Evolutionary conservation across 2,329 filamentous ascomycete genomes (phyloP), one percentile per base, ranked within the genome.

Genomic region (Dactylellina leptospora): DNA sequence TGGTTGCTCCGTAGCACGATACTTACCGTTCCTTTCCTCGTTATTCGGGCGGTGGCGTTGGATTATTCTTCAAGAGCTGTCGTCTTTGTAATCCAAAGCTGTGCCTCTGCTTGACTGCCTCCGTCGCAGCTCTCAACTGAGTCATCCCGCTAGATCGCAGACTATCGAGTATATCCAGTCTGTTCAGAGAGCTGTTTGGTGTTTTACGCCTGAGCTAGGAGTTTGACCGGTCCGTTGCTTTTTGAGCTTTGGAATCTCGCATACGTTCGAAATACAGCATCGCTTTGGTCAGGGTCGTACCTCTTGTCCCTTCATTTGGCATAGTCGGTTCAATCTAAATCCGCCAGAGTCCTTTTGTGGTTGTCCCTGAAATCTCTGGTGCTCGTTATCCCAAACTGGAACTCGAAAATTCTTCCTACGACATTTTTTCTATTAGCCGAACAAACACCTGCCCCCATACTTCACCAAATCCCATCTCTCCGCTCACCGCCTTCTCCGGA

Each of bases 361-460:
- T 59, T 47, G 62, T 45, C 62, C 62, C 62, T 68, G 62, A 68
- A 53, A 56, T 56, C 54, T 51, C 33, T 55, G 20, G 36, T 64
- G 38, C 55, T 48, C 44, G 38, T 72, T 72, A 72, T 63, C 59
- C 66, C 68, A 72, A 72, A 72, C 59, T 72, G 68, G 68, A 72
- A 72, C 59, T 63, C 68, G 59, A 72, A 72, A 72, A 64, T 55
- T 72, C 59, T 64, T 63, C 68, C 44, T 53, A 60, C 68, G 53
- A 69, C 23, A 45, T 64, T 64, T 63, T 71, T 71, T 54, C 54
- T 68, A 59, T 71, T 71, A 71, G 53, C 68, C 68, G 68, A 72
- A 27, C 40, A 60, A 56, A 40, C 45, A 64, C 68, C 53, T 64
- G 40, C 68, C 51, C 38, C 53, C 42, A 62, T 28, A 44, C 25